These are phyloP conservation scores for Schwanniomyces pseudopolymorphus DNA, from an alignment of 805 yeast species.

Conservation along the genomic window DNA sequence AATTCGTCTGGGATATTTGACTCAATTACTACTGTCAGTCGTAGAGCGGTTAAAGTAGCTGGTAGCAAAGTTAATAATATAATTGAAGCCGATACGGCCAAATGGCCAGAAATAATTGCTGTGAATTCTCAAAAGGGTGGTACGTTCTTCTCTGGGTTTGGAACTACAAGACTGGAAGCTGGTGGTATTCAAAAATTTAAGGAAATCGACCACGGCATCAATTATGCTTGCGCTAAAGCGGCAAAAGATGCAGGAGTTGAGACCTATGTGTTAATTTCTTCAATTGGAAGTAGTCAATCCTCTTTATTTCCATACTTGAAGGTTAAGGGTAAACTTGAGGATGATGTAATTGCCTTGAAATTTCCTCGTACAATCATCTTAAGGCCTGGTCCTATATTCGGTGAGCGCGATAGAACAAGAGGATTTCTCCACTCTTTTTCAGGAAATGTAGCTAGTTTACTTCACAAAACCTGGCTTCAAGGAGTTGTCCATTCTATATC, in stretches of 20 bases:
- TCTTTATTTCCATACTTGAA: conserved; percentile 63
- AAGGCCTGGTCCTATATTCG: conserved; percentile 75
- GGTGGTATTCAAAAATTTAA: conserved; percentile 72
- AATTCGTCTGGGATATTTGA: conserved; percentile 32
- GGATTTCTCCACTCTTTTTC: conserved; percentile 35
- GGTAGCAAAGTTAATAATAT: conserved; percentile 35
- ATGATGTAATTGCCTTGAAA: conserved; percentile 56
- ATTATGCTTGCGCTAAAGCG: conserved; percentile 64
- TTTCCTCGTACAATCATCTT: conserved; percentile 75
- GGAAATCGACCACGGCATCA: conserved; percentile 73
- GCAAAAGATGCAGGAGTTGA: conserved; percentile 70
- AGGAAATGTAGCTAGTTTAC: conserved; percentile 15
- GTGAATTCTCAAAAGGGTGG: conserved; percentile 28
- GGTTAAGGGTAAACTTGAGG: conserved; percentile 77
- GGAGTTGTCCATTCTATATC: conserved; percentile 43
- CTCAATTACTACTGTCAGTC: conserved; percentile 49
- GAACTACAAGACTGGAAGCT: conserved; percentile 71
- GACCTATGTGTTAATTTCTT: conserved; percentile 66
- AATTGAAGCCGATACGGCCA: conserved; percentile 44
- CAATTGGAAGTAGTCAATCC: conserved; percentile 57
- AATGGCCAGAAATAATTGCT: conserved; percentile 50
- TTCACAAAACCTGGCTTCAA: conserved; percentile 4
- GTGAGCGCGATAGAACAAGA: conserved; percentile 50
- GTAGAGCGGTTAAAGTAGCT: conserved; percentile 42
- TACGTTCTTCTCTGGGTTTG: conserved; percentile 63